phyloP scores from a whole-genome alignment of 2,329 filamentous ascomycete genomes.

The Mycosphaerella arachidis region DNA sequence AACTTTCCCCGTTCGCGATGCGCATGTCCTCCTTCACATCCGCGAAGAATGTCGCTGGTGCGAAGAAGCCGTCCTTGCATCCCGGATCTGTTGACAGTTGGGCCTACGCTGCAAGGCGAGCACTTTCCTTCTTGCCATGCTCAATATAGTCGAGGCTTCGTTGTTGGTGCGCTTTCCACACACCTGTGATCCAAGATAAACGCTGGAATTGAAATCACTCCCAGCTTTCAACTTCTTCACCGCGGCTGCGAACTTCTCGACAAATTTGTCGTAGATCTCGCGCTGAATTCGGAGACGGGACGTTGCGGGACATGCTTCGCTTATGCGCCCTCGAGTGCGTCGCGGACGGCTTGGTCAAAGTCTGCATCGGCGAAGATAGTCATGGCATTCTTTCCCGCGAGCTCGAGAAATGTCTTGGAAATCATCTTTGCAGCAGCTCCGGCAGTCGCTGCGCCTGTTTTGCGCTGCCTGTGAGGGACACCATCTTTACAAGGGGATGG shows the following conservation, averaged over 20 bases:
- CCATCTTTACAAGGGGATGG: slow-evolving; percentile 58
- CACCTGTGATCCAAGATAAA: slow-evolving; percentile 67
- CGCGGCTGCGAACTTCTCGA: slow-evolving; percentile 46
- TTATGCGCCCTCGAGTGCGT: slow-evolving; percentile 55
- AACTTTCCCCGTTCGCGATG: slow-evolving; percentile 39
- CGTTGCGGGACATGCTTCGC: slow-evolving; percentile 54
- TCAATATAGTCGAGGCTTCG: slow-evolving; percentile 16
- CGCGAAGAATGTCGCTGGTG: slow-evolving; percentile 18
- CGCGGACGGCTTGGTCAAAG: slow-evolving; percentile 58
- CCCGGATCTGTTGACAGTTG: slow-evolving; percentile 9
- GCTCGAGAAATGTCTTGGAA: slow-evolving; percentile 55
- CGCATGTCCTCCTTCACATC: slow-evolving; percentile 18
- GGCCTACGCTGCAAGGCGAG: slow-evolving; percentile 12
- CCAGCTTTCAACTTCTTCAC: slow-evolving; percentile 55
- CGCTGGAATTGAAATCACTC: slow-evolving; percentile 61
- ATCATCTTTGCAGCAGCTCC: slow-evolving; percentile 55
- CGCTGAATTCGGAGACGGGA: slow-evolving; percentile 53
- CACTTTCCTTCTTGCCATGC: slow-evolving; percentile 48
- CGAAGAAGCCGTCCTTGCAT: slow-evolving; percentile 21
- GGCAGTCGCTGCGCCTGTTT: slow-evolving; percentile 47
- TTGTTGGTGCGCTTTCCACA: slow-evolving; percentile 63
- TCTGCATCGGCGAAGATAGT: slow-evolving; percentile 54
- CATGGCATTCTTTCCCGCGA: slow-evolving; percentile 53
- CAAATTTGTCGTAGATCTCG: slow-evolving; percentile 56
- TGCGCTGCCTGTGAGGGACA: slow-evolving; percentile 75